Evolutionary conservation across 1,139 yeast species (phyloP), one percentile per base, ranked within the genome.

Genomic region (Eremothecium sinecaudum): DNA sequence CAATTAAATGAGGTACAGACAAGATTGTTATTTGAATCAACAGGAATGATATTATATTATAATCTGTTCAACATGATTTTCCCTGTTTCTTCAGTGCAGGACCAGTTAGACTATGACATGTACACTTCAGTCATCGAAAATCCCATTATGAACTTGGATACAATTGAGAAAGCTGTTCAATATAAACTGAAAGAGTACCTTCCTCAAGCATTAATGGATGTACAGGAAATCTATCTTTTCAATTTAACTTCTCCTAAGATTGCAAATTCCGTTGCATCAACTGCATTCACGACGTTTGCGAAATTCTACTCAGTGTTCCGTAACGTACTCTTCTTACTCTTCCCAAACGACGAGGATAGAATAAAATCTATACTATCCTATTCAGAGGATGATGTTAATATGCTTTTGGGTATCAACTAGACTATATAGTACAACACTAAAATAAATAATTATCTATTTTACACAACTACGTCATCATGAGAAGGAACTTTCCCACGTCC

Each of bases 401-500:
- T 82, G 0, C 61, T 80, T 37, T 53, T 79, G 18, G 87, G 86
- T 11, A 68, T 78, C 16, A 78, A 71, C 34, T 24, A 16, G 13
- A 19, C 21, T 19, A 19, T 8, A 10, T 8, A 19, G 10, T 19
- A 8, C 16, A 4, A 15, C 5, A 11, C 13, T 24, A 12, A n/a
- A 24, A 11, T 11, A 24, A 24, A 11, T 11, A 24, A 24, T 4
- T 11, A 24, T 11, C 28, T 19, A 33, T 14, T 23, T 24, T 21
- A 5, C 30, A 24, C n/a, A n/a, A n/a, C n/a, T n/a, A 35, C 24
- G 30, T 28, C 16, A 15, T 32, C 56, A 41, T 61, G 66, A 14
- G 47, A 39, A 1, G 94, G 94, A 11, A 69, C 56, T 45, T 72
- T 67, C 4, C 96, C 97, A 45, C 98, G 70, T 6, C 98, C 99